A percentile compares a stretch with the other conserved stretches of the same genome.
phyloP scores from a whole-genome alignment of 2,329 filamentous ascomycete species.

The Cryphonectria carpinicola region DNA sequence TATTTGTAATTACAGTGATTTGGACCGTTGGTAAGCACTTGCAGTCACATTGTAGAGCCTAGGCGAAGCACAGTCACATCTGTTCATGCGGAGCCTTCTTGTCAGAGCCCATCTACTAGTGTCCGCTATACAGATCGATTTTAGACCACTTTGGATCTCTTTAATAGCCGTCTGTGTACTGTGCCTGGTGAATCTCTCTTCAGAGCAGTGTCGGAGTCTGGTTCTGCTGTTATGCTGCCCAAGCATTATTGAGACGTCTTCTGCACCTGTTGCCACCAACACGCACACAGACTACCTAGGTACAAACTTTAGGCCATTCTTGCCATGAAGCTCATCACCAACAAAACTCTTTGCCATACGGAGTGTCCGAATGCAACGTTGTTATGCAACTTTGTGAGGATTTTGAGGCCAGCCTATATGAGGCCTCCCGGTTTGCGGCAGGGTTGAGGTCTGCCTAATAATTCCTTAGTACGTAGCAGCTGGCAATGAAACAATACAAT shows the following conservation, averaged over 20 bases:
- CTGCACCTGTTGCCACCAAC: neutral
- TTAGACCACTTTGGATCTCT: neutral
- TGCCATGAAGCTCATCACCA: neutral
- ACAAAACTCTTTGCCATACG: neutral
- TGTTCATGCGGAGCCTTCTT: neutral
- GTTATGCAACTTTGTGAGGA: neutral
- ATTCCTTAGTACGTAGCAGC: neutral
- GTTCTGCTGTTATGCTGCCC: neutral
- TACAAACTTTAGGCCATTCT: neutral
- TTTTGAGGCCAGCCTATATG: too few species aligned
- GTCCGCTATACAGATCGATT: neutral
- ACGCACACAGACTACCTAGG: neutral
- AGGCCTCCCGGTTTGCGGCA: neutral
- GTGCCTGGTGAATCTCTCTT: neutral
- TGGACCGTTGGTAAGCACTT: neutral
- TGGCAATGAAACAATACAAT: neutral
- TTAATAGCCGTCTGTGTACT: neutral
- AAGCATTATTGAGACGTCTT: neutral
- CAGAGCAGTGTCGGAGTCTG: neutral
- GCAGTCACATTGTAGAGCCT: neutral
- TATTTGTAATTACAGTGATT: neutral
- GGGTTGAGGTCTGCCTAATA: neutral
- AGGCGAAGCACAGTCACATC: neutral
- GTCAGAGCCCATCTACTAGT: neutral
- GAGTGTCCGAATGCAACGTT: neutral